A percentile compares a stretch with the other conserved stretches of the same genome.
These are phyloP conservation scores for Alnus rubra DNA, from an alignment of 306 rosid genomes.

Conservation along the genomic window DNA sequence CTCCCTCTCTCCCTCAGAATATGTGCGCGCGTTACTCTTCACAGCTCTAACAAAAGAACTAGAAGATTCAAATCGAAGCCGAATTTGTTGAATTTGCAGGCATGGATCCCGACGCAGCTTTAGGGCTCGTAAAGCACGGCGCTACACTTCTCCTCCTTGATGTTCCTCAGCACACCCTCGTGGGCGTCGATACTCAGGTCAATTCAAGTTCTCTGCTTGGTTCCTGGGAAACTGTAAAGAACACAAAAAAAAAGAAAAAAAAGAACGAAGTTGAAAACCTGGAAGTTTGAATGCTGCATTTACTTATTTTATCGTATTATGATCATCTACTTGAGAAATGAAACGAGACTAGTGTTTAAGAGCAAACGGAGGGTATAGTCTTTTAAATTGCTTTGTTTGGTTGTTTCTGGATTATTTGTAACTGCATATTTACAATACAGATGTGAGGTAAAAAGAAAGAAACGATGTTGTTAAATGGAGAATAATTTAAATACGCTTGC, in stretches of 20 bases:
- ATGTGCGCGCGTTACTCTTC: too few relatives aligned
- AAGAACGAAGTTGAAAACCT: background rate
- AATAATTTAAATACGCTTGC: background rate
- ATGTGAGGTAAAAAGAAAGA: too few relatives aligned
- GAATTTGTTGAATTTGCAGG: background rate
- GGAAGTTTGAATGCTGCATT: background rate
- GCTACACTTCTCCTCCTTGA: conserved; percentile 74
- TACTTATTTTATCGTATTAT: background rate
- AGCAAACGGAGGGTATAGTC: background rate
- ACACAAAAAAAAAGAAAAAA: too few relatives aligned
- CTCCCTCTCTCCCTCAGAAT: background rate
- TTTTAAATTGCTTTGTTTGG: too few relatives aligned
- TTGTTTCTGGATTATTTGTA: too few relatives aligned
- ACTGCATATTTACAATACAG: too few relatives aligned
- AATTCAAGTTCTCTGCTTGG: background rate
- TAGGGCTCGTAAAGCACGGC: conserved; percentile 71
- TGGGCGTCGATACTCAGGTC: conserved; percentile 88
- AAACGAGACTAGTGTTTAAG: background rate
- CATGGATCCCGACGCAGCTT: conserved; percentile 69
- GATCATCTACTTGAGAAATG: background rate
- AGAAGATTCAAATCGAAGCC: background rate
- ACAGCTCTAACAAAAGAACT: background rate
- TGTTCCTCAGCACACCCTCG: conserved; percentile 76
- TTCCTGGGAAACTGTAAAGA: too few relatives aligned
- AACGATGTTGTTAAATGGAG: too few relatives aligned